Conservation (phyloP, 1,139 yeast species). For the Protomyces arabidopsidicola region DNA sequence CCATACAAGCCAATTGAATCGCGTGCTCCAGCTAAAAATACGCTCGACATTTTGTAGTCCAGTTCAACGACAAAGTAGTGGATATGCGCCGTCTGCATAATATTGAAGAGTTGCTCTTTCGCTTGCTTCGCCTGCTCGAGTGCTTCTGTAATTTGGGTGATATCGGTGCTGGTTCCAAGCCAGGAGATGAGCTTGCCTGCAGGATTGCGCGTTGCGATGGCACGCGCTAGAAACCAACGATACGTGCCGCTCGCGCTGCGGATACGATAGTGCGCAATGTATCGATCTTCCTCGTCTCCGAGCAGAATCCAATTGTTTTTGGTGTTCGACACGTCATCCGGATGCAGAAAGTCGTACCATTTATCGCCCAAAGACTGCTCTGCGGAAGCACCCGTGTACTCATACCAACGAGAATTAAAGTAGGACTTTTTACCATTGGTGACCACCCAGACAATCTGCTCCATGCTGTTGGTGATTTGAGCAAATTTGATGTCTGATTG, state of each 20-base stretch:
- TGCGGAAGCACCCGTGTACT: constrained; percentile 15
- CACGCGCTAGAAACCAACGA: constrained; percentile 25
- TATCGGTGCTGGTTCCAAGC: constrained; percentile 19
- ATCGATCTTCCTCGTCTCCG: constrained; percentile 14
- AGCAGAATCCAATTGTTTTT: constrained; percentile 22
- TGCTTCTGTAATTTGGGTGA: constrained; percentile 25
- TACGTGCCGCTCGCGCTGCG: constrained; percentile 11
- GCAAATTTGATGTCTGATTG: constrained; percentile 19
- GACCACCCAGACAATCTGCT: constrained; percentile 18
- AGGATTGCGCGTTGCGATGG: constrained; percentile 12
- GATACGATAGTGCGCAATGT: constrained; percentile 11
- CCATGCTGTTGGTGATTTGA: constrained; percentile 17
- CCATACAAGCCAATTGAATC: constrained; percentile 14
- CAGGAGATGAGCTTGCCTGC: not conserved
- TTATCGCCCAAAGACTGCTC: constrained; percentile 2
- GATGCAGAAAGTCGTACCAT: constrained; percentile 21
- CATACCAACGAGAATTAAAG: constrained; percentile 24
- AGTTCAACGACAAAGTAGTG: constrained; percentile 17
- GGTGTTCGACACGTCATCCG: constrained; percentile 17
- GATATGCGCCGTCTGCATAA: constrained; percentile 25
- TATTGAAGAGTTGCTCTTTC: constrained; percentile 23
- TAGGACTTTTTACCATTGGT: not conserved
- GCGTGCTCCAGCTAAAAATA: constrained; percentile 11
- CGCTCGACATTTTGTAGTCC: constrained; percentile 16
- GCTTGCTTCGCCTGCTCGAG: constrained; percentile 17